Evolutionary conservation across 208 protist species (phyloP).

Genomic region (Acanthamoeba sp.): DNA sequence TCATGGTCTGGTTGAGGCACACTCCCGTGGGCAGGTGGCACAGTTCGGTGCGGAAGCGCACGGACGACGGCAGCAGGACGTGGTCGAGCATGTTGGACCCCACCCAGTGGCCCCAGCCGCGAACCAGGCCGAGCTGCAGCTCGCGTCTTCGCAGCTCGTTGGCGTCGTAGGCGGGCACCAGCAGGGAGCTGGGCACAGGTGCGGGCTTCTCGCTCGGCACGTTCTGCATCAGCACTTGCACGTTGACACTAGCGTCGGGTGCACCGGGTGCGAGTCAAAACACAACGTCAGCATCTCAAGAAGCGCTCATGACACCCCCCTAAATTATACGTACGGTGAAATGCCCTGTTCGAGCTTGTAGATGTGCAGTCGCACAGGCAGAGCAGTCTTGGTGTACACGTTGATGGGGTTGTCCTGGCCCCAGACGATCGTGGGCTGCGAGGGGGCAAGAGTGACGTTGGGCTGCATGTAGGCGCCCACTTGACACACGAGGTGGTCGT

Average conservation of each 20-base stretch:
- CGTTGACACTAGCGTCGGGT: neutral
- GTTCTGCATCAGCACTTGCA: neutral
- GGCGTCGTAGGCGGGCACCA: neutral
- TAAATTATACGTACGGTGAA: neutral
- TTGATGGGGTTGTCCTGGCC: neutral
- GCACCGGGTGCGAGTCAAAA: no score
- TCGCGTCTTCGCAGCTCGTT: neutral
- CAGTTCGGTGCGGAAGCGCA: neutral
- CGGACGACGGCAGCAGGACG: neutral
- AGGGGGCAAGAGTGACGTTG: neutral
- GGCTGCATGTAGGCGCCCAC: neutral
- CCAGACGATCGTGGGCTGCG: neutral
- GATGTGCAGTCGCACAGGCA: neutral
- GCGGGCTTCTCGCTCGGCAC: neutral
- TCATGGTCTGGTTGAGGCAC: conserved; percentile 28
- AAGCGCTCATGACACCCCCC: no score
- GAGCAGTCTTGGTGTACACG: neutral
- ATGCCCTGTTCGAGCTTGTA: neutral
- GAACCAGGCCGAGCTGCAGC: neutral
- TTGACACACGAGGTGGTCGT: conserved; percentile 12
- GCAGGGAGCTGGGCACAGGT: neutral
- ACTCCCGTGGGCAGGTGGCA: neutral
- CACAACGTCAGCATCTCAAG: neutral
- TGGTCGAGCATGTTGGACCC: neutral
- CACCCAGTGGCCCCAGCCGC: neutral